Base-by-base conservation (phyloP, 1,139 yeast species). In the Meyerozyma smithsonii region DNA sequence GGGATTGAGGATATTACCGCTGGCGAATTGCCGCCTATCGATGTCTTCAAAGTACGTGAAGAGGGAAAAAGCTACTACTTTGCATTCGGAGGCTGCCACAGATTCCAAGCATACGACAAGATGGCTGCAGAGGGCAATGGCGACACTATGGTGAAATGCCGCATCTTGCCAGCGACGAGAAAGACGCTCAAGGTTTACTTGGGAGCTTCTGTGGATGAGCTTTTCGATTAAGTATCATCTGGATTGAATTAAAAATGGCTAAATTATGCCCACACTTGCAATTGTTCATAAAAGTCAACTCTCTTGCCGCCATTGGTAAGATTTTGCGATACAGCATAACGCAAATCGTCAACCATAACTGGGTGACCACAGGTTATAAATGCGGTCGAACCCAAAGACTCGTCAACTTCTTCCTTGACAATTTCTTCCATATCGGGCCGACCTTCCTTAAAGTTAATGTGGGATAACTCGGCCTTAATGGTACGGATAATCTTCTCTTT, bases 1-100 rank as follows among this genome's bases (percentile, higher is more conserved):
- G 54, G 69, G 2, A 45, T 79, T 5, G 79, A 76, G 40, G 69
- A 76, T 25, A 77, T 77, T 10, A 61, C 62, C 0, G 62, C 88
- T 0, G 88, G 89, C 0, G 84, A 81, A 48, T 59, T 84, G 35
- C 92, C 92, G 1, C 86, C 90, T 2, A 72, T 87, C 20, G 96
- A 86, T 57, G 89, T 86, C 0, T 64, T 86, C 48, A 70, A 74
- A 34, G 83, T 85, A 2, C 66, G 81, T 36, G 84, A 83, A 36
- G 56, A 72, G 8, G 92, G 88, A 0, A 61, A 74, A 40, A 71
- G 64, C 21, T 74, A 72, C 56, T 85, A 81, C 54, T 86, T 85
- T 63, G 95, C 94, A 2, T 82, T 85, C 59, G 94, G 94, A 8
- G 94, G 94, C 0, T 85, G 95, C 56, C 95, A 85, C 55, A 61